These are phyloP conservation scores for Pythium periplocum DNA, from an alignment of 352 stramenopile species.

Conservation along the genomic window DNA sequence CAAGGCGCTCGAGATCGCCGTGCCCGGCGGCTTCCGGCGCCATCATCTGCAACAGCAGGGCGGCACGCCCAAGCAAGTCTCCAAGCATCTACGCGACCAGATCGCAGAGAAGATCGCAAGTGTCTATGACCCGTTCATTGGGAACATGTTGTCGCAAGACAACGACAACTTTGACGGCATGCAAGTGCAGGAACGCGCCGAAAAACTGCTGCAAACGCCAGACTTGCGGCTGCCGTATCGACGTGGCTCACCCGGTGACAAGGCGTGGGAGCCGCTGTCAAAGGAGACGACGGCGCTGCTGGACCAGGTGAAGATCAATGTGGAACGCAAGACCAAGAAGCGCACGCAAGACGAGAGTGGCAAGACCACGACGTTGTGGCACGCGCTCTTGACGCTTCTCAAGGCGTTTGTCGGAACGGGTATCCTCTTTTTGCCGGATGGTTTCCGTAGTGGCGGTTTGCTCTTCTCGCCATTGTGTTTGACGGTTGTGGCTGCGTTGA, in stretches of 20 bases:
- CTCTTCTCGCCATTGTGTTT: constrained; percentile 72
- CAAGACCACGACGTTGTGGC: constrained; percentile 77
- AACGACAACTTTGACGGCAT: constrained; percentile 79
- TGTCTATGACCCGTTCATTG: constrained; percentile 83
- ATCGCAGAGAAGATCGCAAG: constrained; percentile 69
- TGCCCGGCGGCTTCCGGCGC: constrained; percentile 63
- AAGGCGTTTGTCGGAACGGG: constrained; percentile 81
- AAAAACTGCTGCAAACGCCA: constrained; percentile 68
- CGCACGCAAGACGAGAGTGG: constrained; percentile 7
- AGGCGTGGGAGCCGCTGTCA: constrained; percentile 14
- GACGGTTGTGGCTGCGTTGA: constrained; percentile 53
- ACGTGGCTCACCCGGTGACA: constrained; percentile 19
- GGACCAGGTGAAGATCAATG: constrained; percentile 1
- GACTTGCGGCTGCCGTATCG: constrained; percentile 26
- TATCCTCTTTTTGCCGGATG: constrained; percentile 73
- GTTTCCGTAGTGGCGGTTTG: constrained; percentile 66
- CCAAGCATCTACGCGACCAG: constrained; percentile 49
- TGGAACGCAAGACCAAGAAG: neutral
- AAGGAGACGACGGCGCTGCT: constrained; percentile 16
- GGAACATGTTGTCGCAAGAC: constrained; percentile 75
- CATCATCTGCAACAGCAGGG: constrained; percentile 51
- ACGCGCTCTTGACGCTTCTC: constrained; percentile 69
- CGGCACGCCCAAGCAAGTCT: constrained; percentile 26
- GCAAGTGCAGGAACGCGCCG: constrained; percentile 49
- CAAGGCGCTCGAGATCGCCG: constrained; percentile 58